Conservation (phyloP, 805 yeast species). For the Schwanniomyces occidentalis region DNA sequence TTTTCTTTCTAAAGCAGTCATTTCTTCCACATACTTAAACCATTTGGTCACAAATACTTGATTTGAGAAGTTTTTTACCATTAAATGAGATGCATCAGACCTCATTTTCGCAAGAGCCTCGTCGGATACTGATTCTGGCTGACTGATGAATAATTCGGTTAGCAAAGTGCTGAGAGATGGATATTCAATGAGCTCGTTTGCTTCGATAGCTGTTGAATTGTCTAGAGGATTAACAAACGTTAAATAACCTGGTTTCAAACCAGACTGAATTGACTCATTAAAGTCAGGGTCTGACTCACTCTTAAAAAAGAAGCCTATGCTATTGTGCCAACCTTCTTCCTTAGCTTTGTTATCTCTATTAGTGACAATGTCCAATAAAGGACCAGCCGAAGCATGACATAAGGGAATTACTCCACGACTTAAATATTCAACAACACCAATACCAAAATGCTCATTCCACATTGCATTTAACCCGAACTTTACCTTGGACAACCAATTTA, state of each 20-base stretch:
- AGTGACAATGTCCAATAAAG: constrained; percentile 81
- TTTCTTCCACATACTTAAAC: constrained; percentile 30
- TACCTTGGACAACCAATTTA: constrained; percentile 51
- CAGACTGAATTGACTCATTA: constrained; percentile 10
- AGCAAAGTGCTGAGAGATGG: constrained; percentile 55
- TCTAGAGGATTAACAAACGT: constrained; percentile 11
- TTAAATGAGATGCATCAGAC: constrained; percentile 45
- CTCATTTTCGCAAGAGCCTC: constrained; percentile 43
- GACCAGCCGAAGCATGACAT: constrained; percentile 96
- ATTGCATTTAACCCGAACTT: constrained; percentile 87
- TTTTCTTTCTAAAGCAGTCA: constrained; percentile 21
- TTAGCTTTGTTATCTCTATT: too few relatives aligned
- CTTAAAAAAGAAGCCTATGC: constrained; percentile 80
- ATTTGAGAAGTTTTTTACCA: constrained; percentile 60
- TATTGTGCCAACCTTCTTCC: constrained; percentile 32
- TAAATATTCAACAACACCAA: constrained; percentile 91
- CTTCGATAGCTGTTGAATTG: constrained; percentile 3
- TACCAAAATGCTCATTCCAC: constrained; percentile 99
- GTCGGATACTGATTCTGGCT: constrained; percentile 23
- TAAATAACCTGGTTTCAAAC: constrained; percentile 4
- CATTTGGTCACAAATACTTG: constrained; percentile 55
- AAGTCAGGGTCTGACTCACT: constrained; percentile 73
- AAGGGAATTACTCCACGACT: constrained; percentile 85
- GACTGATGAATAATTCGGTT: constrained; percentile 37
- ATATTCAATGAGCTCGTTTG: constrained; percentile 19